Evolutionary conservation across 768 basidiomycete genomes (phyloP).

Genomic region (Rhizopogon roseolus): DNA sequence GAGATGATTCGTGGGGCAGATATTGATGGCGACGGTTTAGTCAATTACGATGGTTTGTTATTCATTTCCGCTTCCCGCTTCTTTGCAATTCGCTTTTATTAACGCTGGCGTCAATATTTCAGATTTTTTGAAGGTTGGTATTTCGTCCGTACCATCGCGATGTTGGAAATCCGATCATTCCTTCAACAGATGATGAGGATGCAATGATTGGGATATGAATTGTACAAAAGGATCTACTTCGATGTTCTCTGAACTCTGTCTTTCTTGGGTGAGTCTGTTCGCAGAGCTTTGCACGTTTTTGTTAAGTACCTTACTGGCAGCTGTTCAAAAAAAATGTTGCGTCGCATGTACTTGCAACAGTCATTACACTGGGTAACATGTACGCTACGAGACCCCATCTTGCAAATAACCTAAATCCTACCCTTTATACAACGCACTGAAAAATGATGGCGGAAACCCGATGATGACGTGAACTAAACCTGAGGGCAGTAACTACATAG

Average conservation of each 20-base stretch:
- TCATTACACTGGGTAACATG: too few relatives aligned
- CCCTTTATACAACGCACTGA: too few relatives aligned
- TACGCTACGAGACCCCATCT: too few relatives aligned
- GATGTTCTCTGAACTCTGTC: background rate
- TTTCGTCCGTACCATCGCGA: background rate
- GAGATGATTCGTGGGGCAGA: slow-evolving; percentile 98
- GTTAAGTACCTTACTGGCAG: too few relatives aligned
- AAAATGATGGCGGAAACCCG: too few relatives aligned
- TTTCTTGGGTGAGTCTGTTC: too few relatives aligned
- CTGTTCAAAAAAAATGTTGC: too few relatives aligned
- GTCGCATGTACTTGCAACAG: too few relatives aligned
- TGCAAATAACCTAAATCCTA: too few relatives aligned
- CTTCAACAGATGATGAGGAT: slow-evolving; percentile 64
- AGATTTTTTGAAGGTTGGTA: slow-evolving; percentile 74
- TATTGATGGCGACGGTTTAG: slow-evolving; percentile 91
- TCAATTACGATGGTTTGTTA: slow-evolving; percentile 75
- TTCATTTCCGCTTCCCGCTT: background rate
- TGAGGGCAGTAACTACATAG: too few relatives aligned
- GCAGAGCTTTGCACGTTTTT: too few relatives aligned
- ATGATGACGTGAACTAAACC: too few relatives aligned
- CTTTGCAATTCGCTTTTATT: slow-evolving; percentile 2
- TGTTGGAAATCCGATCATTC: slow-evolving; percentile 4
- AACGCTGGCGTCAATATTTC: background rate
- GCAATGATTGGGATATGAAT: slow-evolving; percentile 38
- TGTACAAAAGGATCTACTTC: slow-evolving; percentile 8